Conservation (phyloP, 2,329 filamentous ascomycete species). For the Penicillium sp. region DNA sequence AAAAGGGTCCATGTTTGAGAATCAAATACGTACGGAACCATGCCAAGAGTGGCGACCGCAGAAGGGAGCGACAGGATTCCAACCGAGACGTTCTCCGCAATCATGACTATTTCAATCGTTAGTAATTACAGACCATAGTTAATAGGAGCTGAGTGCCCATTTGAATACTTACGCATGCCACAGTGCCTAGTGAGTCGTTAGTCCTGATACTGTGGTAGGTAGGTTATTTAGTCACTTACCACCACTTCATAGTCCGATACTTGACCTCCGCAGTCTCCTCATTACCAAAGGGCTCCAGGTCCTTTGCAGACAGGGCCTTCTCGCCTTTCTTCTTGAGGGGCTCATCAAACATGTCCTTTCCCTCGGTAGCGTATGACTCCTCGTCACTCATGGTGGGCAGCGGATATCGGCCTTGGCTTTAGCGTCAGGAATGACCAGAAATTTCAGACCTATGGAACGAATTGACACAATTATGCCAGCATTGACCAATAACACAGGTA, state of each 20-base stretch:
- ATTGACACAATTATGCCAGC: conserved; percentile 9
- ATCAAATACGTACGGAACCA: conserved; percentile 49
- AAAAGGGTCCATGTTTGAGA: not conserved
- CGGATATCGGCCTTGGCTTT: conserved; percentile 3
- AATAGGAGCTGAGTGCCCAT: not conserved
- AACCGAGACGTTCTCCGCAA: conserved; percentile 61
- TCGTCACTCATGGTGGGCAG: conserved; percentile 21
- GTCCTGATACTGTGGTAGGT: conserved; percentile 1
- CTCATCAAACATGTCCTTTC: conserved; percentile 12
- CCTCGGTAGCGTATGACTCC: conserved; percentile 18
- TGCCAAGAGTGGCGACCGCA: conserved; percentile 56
- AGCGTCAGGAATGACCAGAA: not conserved
- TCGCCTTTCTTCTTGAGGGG: conserved; percentile 18
- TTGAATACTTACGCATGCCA: conserved; percentile 18
- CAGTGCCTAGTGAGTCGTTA: conserved; percentile 16
- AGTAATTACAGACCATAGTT: conserved; percentile 1
- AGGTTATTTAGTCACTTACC: conserved; percentile 20
- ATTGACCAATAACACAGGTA: conserved; percentile 9
- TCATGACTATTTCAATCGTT: conserved; percentile 50
- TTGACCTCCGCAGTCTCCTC: conserved; percentile 47
- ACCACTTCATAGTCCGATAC: conserved; percentile 54
- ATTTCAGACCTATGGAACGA: conserved; percentile 7
- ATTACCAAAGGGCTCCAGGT: conserved; percentile 42
- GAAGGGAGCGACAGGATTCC: conserved; percentile 60
- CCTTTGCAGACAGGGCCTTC: conserved; percentile 19